Conservation (phyloP, 305 asterid genomes). For the Fraxinus baroniana region DNA sequence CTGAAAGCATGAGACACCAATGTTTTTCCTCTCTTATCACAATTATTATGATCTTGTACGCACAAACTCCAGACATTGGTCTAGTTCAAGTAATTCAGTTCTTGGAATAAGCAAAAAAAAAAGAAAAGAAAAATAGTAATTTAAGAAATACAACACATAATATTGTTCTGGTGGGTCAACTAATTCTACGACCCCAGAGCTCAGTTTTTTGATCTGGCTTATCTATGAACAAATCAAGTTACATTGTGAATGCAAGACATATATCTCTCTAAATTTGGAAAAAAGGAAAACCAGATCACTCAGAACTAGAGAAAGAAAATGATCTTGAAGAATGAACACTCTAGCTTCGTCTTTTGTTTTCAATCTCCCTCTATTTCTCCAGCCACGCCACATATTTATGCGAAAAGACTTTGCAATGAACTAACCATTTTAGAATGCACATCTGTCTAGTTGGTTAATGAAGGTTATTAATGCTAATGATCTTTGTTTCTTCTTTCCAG, state of each 20-base stretch:
- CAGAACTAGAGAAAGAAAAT: not conserved
- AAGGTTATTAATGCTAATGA: not conserved
- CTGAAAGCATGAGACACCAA: not conserved
- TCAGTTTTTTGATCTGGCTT: not conserved
- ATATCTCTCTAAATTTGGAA: not conserved
- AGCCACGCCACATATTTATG: not conserved
- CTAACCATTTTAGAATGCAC: not conserved
- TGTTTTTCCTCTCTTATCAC: not conserved
- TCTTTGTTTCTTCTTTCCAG: not conserved
- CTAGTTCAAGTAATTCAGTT: not conserved
- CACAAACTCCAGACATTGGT: not conserved
- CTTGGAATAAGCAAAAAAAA: not conserved
- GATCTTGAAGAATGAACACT: not conserved
- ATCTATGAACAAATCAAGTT: not conserved
- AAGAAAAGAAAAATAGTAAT: not conserved
- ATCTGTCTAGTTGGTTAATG: not conserved
- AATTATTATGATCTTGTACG: not conserved
- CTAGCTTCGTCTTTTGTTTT: not conserved
- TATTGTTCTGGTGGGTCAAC: not conserved
- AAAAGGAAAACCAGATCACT: not conserved
- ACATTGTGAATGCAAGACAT: not conserved
- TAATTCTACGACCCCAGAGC: not conserved
- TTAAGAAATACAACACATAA: not conserved
- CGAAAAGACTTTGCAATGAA: not conserved
- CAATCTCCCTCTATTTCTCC: not conserved